Conservation (phyloP, 1,284 basidiomycete genomes). For the Salmacisia buchloeana region DNA sequence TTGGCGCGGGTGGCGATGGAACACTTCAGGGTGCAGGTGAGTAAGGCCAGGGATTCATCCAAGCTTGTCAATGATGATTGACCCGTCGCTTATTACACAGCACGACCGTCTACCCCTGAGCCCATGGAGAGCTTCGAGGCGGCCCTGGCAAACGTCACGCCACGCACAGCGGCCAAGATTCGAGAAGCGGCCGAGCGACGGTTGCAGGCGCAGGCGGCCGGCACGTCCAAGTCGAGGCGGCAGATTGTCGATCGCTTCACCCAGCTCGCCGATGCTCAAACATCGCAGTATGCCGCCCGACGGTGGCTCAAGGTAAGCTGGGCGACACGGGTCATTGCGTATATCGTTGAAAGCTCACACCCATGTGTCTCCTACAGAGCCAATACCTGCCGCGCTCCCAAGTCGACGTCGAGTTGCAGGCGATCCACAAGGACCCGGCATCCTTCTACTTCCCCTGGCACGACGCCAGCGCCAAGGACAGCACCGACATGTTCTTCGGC, state of each 20-base stretch:
- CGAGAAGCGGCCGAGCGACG: constrained; percentile 35
- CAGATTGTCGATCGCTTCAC: constrained; percentile 55
- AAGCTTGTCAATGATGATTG: not conserved
- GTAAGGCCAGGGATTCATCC: not conserved
- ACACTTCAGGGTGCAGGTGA: too few species aligned
- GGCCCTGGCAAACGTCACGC: constrained; percentile 54
- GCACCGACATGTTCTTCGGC: constrained; percentile 61
- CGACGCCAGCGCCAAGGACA: constrained; percentile 59
- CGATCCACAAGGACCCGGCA: constrained; percentile 77
- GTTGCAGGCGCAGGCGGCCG: constrained; percentile 25
- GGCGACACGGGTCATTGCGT: not conserved
- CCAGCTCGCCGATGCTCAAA: constrained; percentile 54
- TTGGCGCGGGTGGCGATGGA: too few species aligned
- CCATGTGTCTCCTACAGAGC: constrained; percentile 52
- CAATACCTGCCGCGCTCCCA: constrained; percentile 76
- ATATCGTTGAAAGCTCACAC: not conserved
- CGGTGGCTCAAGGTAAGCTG: not conserved
- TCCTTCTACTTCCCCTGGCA: constrained; percentile 69
- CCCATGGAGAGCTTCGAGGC: constrained; percentile 7
- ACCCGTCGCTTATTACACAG: not conserved
- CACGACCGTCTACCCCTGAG: not conserved
- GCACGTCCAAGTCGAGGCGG: constrained; percentile 40
- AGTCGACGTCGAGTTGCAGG: constrained; percentile 69
- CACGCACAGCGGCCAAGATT: constrained; percentile 55
- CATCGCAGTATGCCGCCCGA: not conserved